A percentile compares a stretch with the other conserved stretches of the same genome.
Evolutionary conservation across 208 protist genomes (phyloP).

Genomic region (Trypanosomatidae sp.): DNA sequence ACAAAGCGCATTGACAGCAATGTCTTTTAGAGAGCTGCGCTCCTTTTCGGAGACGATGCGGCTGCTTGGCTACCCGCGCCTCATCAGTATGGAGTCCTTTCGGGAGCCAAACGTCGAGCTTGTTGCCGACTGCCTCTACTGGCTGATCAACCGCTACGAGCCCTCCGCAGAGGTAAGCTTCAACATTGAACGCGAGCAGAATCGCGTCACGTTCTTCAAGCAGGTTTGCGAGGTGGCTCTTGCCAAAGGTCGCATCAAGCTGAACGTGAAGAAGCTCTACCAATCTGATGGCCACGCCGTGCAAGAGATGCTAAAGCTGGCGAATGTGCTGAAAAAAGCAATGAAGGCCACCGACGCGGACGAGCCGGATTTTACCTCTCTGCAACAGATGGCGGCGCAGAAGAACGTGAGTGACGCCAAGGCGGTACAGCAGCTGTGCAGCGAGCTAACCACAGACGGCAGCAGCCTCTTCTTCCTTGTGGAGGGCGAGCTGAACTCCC

Average conservation of each 20-base stretch:
- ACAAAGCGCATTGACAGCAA: slow-evolving; percentile 20
- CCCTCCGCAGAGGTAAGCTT: slow-evolving; percentile 90
- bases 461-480: slow-evolving; percentile 91
- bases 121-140: slow-evolving; percentile 92
- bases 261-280: slow-evolving; percentile 96
- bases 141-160: slow-evolving; percentile 94
- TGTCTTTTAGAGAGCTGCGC: slow-evolving; percentile 94
- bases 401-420: slow-evolving; percentile 85
- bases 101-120: slow-evolving; percentile 95
- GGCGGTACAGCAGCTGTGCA: slow-evolving; percentile 87
- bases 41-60: slow-evolving; percentile 96
- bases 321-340: slow-evolving; percentile 88
- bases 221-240: slow-evolving; percentile 84
- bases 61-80: slow-evolving; percentile 93
- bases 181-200: slow-evolving; percentile 88
- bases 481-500: slow-evolving; percentile 70
- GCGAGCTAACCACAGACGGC: slow-evolving; percentile 87
- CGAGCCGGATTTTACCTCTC: slow-evolving; percentile 67
- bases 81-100: slow-evolving; percentile 97
- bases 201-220: slow-evolving; percentile 94
- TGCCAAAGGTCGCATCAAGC: slow-evolving; percentile 88
- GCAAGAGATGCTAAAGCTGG: slow-evolving; percentile 96
- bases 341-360: slow-evolving; percentile 78
- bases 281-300: slow-evolving; percentile 95
- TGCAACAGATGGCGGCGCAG: slow-evolving; percentile 88